These are phyloP conservation scores for Xylaria nigripes DNA, from an alignment of 495 filamentous ascomycete genomes.

Conservation along the genomic window DNA sequence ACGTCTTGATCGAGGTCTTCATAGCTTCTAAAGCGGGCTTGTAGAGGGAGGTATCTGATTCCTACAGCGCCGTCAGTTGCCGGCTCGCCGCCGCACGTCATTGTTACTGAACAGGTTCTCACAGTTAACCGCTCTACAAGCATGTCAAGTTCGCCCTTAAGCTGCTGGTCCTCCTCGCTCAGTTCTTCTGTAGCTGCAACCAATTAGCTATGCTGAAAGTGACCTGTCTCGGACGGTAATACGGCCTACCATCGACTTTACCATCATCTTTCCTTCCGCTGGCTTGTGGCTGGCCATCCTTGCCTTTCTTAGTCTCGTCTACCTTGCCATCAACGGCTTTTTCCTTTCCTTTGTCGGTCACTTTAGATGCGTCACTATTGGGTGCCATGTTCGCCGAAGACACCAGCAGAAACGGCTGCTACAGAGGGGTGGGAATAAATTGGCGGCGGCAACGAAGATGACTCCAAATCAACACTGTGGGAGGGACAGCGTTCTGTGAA, in stretches of 20 bases:
- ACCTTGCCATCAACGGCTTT: conserved; percentile 66
- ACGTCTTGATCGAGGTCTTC: conserved; percentile 96
- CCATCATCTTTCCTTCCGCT: conserved; percentile 70
- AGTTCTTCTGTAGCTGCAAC: conserved; percentile 64
- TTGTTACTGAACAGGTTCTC: conserved; percentile 17
- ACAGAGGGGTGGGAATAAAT: background rate
- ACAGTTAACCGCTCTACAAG: conserved; percentile 91
- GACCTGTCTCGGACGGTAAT: background rate
- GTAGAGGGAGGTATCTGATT: conserved; percentile 80
- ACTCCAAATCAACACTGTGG: background rate
- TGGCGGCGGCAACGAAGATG: background rate
- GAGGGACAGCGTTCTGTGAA: background rate
- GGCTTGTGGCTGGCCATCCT: conserved; percentile 54
- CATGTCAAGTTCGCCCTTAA: conserved; percentile 98
- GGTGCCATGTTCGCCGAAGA: conserved; percentile 63
- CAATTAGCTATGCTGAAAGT: conserved; percentile 19
- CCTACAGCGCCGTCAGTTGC: conserved; percentile 42
- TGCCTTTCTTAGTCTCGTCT: conserved; percentile 58
- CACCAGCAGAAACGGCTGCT: background rate
- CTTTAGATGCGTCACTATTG: conserved; percentile 76
- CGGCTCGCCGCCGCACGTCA: background rate
- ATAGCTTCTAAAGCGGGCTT: conserved; percentile 87
- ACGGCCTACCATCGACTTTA: conserved; percentile 39
- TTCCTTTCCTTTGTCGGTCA: conserved; percentile 90
- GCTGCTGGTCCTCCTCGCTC: conserved; percentile 93